Percentiles rank a stretch among this genome's conserved stretches.
phyloP scores from a whole-genome alignment of 176 grass and related monocot genomes.

The Saccharum spontaneum region DNA sequence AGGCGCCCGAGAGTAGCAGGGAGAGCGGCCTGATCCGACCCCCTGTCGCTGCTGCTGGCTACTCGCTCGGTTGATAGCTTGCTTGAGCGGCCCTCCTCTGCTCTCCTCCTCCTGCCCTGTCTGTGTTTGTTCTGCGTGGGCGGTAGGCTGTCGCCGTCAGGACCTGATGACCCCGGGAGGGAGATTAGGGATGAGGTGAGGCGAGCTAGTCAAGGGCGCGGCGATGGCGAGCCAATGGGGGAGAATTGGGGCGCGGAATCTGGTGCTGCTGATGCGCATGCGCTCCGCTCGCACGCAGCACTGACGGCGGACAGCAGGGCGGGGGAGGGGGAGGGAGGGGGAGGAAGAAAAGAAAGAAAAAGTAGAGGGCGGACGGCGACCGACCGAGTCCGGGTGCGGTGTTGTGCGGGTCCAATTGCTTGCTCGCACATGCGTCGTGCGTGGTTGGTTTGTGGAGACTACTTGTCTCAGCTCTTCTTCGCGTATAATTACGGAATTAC shows the following conservation, averaged over 20 bases:
- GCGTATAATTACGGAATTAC: too few relatives aligned
- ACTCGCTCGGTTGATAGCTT: background rate
- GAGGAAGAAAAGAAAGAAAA: background rate
- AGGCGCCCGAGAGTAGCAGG: background rate
- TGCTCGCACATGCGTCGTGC: background rate
- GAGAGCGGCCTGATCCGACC: background rate
- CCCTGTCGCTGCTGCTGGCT: background rate
- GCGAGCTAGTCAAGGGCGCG: background rate
- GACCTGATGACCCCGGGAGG: background rate
- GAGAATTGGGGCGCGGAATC: background rate
- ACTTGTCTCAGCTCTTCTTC: background rate
- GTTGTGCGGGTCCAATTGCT: background rate
- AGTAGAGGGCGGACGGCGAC: background rate
- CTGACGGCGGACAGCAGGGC: background rate
- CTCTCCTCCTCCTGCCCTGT: background rate
- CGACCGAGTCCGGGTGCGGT: background rate
- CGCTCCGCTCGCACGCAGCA: background rate
- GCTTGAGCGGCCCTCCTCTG: background rate
- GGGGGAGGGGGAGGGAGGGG: too few relatives aligned
- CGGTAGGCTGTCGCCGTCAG: background rate
- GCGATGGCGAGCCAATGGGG: constrained; percentile 2
- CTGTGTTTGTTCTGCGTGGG: background rate
- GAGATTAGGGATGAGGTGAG: background rate
- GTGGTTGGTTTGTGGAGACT: background rate
- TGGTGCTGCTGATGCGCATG: background rate